Percentiles rank a stretch among this genome's conserved stretches.
These are phyloP conservation scores for Melocanna baccifera DNA, from an alignment of 176 grass and related monocot genomes.

Conservation along the genomic window DNA sequence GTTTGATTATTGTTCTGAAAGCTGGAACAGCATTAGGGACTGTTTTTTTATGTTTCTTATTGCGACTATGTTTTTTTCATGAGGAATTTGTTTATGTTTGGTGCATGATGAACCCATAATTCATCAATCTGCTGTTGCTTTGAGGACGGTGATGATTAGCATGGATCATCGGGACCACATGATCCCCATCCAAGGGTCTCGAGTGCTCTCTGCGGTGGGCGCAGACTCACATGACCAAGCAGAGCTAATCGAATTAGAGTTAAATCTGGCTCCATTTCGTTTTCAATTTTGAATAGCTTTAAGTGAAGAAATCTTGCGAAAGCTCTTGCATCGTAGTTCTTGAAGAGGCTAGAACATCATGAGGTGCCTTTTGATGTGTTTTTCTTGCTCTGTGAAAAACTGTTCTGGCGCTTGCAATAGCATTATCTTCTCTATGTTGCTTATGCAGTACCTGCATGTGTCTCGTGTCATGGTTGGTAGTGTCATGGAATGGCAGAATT, in stretches of 20 bases:
- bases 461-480: neutral
- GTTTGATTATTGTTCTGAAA: neutral
- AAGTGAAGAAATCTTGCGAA: neutral
- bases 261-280: neutral
- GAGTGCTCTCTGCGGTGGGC: constrained; percentile 2
- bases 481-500: neutral
- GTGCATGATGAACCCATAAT: neutral
- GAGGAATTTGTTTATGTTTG: neutral
- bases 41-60: neutral
- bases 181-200: constrained; percentile 22
- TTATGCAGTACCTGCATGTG: neutral
- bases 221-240: neutral
- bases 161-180: constrained; percentile 8
- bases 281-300: neutral
- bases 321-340: neutral
- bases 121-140: neutral
- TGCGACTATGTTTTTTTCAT: neutral
- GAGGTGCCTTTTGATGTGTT: neutral
- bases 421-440: neutral
- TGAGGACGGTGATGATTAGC: neutral
- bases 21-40: neutral
- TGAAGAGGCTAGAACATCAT: neutral
- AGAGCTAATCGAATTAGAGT: neutral
- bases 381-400: neutral
- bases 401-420: neutral